Evolutionary conservation across 352 stramenopile species (phyloP).

Genomic region (Phytophthora ramorum): DNA sequence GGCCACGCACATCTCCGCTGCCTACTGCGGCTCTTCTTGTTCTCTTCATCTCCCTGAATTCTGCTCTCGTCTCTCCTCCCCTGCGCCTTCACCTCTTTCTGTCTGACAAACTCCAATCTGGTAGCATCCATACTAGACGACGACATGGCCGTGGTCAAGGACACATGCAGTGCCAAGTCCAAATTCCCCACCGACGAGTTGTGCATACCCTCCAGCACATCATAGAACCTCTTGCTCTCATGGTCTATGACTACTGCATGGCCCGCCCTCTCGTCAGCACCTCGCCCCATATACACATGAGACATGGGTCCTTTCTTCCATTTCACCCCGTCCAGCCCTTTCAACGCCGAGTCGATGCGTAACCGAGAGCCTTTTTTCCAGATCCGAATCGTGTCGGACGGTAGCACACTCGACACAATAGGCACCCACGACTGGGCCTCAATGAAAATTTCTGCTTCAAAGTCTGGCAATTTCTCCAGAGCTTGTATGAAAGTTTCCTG

Average conservation of each 20-base stretch:
- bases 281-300: constrained; percentile 67
- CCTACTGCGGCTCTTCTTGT: constrained; percentile 32
- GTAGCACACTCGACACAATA: constrained; percentile 79
- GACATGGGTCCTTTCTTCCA: constrained; percentile 80
- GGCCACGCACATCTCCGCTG: constrained; percentile 61
- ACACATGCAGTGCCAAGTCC: constrained; percentile 73
- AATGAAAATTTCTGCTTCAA: constrained; percentile 83
- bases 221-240: constrained; percentile 62
- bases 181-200: constrained; percentile 70
- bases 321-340: constrained; percentile 78
- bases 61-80: constrained; percentile 34
- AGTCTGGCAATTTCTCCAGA: constrained; percentile 76
- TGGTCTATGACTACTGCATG: constrained; percentile 74
- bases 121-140: constrained; percentile 61
- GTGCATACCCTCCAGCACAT: constrained; percentile 64
- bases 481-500: constrained; percentile 69
- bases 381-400: constrained; percentile 77
- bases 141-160: constrained; percentile 78
- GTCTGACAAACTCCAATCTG: constrained; percentile 64
- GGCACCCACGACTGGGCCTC: constrained; percentile 86
- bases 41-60: constrained; percentile 35
- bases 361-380: constrained; percentile 75
- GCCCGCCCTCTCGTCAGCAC: constrained; percentile 29
- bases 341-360: constrained; percentile 74
- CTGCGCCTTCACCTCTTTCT: constrained; percentile 56